A percentile compares a stretch with the other conserved stretches of the same genome.
Conservation (phyloP, 2,329 filamentous ascomycete genomes). For the Calonectria pteridis region DNA sequence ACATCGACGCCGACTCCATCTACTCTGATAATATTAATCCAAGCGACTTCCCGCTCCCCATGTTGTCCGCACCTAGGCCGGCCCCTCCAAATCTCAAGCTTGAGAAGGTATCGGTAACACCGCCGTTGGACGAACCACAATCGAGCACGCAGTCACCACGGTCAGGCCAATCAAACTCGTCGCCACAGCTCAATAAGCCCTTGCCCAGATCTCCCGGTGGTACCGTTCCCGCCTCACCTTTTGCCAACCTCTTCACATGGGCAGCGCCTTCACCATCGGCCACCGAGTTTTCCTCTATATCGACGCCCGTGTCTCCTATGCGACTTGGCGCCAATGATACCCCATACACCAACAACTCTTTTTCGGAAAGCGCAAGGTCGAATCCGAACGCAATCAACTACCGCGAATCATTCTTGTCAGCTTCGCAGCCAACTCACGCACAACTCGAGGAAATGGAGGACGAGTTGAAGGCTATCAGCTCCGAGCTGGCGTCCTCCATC, state of each 20-base stretch:
- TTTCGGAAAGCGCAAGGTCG: conserved; percentile 52
- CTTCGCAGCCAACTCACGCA: conserved; percentile 59
- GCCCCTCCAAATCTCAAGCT: conserved; percentile 67
- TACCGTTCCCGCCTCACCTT: conserved; percentile 54
- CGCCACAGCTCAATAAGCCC: conserved; percentile 64
- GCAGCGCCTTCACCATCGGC: conserved; percentile 58
- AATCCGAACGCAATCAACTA: conserved; percentile 60
- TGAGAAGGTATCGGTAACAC: conserved; percentile 54
- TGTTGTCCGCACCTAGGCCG: conserved; percentile 61
- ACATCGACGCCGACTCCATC: conserved; percentile 42
- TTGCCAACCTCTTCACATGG: conserved; percentile 69
- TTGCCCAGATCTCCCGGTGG: conserved; percentile 66
- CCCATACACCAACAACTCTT: conserved; percentile 41
- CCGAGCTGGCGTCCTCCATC: conserved; percentile 92
- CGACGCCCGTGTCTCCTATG: conserved; percentile 64
- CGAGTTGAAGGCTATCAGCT: conserved; percentile 92
- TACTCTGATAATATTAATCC: conserved; percentile 53
- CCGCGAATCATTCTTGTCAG: conserved; percentile 65
- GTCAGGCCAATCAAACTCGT: conserved; percentile 42
- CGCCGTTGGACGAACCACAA: conserved; percentile 42
- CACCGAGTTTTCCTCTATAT: conserved; percentile 66
- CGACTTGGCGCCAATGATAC: conserved; percentile 52
- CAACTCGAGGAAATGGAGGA: conserved; percentile 91
- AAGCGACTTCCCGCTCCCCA: conserved; percentile 58
- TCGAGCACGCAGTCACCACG: conserved; percentile 44